These are phyloP conservation scores for Cyberlindnera misumaiensis DNA, from an alignment of 805 yeast species.

Conservation along the genomic window DNA sequence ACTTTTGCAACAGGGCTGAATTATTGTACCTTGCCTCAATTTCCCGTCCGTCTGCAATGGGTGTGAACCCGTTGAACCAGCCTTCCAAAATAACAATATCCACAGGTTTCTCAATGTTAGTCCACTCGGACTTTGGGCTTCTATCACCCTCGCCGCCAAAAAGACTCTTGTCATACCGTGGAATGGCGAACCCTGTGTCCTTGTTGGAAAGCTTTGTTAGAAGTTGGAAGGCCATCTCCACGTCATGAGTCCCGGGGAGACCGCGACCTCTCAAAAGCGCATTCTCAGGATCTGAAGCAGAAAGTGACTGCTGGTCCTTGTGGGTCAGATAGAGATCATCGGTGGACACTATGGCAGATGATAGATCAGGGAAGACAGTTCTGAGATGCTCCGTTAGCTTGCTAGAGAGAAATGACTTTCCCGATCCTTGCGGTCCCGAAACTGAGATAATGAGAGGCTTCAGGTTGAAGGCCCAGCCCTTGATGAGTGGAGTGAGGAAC, in stretches of 20 bases:
- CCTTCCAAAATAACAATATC: constrained; percentile 83
- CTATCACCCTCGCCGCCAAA: constrained; percentile 79
- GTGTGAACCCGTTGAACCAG: constrained; percentile 81
- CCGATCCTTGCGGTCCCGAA: constrained; percentile 68
- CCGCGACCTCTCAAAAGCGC: constrained; percentile 72
- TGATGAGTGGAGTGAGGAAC: constrained; percentile 26
- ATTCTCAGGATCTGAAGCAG: constrained; percentile 36
- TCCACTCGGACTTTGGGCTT: constrained; percentile 33
- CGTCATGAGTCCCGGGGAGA: constrained; percentile 90
- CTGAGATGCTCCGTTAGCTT: constrained; percentile 31
- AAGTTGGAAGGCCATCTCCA: constrained; percentile 27
- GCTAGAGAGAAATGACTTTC: constrained; percentile 54
- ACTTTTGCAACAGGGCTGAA: constrained; percentile 21
- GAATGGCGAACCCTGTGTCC: constrained; percentile 34
- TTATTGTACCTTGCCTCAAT: constrained; percentile 11
- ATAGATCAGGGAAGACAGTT: constrained; percentile 29
- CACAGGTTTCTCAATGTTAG: constrained; percentile 27
- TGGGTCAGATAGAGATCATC: constrained; percentile 82
- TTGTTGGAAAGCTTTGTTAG: constrained; percentile 27
- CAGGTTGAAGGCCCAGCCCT: constrained; percentile 20
- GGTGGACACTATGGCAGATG: constrained; percentile 52
- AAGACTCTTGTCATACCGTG: constrained; percentile 73
- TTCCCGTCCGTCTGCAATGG: constrained; percentile 29
- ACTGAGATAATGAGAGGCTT: constrained; percentile 35
- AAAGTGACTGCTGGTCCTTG: constrained; percentile 47